Conservation (phyloP, 2,329 filamentous ascomycete species). For the Hirsutella rhossiliensis region DNA sequence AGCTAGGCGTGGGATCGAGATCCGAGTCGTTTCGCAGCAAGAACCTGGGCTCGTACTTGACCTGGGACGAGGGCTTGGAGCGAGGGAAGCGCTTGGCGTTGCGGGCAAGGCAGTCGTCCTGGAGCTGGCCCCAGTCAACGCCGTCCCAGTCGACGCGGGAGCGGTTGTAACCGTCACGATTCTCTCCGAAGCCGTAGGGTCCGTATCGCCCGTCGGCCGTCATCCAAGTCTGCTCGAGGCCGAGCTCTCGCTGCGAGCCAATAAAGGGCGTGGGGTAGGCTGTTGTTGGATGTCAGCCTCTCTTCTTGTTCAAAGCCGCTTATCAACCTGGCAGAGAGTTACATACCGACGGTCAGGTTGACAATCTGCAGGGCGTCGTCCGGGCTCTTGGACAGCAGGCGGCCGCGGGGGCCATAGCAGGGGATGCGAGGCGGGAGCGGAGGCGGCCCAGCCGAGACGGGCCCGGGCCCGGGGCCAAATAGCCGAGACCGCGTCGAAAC, state of each 20-base stretch:
- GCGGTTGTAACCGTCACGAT: slow-evolving; percentile 11
- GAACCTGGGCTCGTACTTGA: slow-evolving; percentile 8
- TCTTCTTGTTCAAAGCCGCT: too few species aligned
- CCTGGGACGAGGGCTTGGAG: slow-evolving; percentile 1
- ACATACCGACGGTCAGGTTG: too few species aligned
- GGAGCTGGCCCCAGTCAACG: slow-evolving; percentile 21
- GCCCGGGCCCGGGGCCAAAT: too few species aligned
- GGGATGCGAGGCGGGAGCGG: too few species aligned
- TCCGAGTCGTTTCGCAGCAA: slow-evolving; percentile 4
- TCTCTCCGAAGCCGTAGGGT: slow-evolving; percentile 17
- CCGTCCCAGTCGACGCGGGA: slow-evolving; percentile 16
- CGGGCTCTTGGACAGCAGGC: too few species aligned
- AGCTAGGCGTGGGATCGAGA: slow-evolving; percentile 10
- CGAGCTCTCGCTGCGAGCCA: slow-evolving; percentile 17
- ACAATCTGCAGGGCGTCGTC: too few species aligned
- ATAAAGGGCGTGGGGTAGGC: slow-evolving; percentile 15
- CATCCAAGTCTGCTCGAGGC: slow-evolving; percentile 16
- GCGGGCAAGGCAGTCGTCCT: slow-evolving; percentile 25
- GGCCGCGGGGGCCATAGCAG: too few species aligned
- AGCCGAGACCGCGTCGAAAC: too few species aligned
- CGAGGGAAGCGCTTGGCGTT: slow-evolving; percentile 39
- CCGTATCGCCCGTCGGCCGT: slow-evolving; percentile 14
- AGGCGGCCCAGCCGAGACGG: too few species aligned
- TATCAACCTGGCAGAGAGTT: too few species aligned
- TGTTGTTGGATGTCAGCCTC: background rate